Evolutionary conservation across 768 basidiomycete species (phyloP).

Genomic region (Lactarius hengduanensis): DNA sequence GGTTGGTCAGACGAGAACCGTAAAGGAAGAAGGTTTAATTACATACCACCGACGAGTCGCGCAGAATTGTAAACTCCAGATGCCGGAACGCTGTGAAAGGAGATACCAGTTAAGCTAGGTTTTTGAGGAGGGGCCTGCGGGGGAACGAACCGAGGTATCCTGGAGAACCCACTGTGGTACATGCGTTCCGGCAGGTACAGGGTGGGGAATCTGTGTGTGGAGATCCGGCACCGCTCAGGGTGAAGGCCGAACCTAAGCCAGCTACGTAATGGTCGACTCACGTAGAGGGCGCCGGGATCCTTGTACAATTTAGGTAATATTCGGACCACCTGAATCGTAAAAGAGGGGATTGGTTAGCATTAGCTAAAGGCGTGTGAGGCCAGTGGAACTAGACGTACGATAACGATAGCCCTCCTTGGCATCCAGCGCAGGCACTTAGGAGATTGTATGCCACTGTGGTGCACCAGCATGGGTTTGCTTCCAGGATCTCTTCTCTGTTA

Average conservation of each 20-base stretch:
- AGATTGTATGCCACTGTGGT: neutral
- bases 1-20: neutral
- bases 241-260: neutral
- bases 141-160: constrained; percentile 8
- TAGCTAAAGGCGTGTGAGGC: too few relatives aligned
- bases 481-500: neutral
- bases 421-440: neutral
- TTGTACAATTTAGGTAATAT: neutral
- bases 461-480: neutral
- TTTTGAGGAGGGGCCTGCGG: neutral
- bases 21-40: neutral
- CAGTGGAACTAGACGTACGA: neutral
- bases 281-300: neutral
- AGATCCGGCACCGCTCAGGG: neutral
- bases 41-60: neutral
- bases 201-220: constrained; percentile 6
- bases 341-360: too few relatives aligned
- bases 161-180: constrained; percentile 19
- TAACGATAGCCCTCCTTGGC: neutral
- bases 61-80: constrained; percentile 1
- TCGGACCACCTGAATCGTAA: neutral
- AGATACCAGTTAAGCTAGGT: too few relatives aligned
- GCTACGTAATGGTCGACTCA: neutral
- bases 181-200: constrained; percentile 13
- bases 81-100: neutral